Conservation (phyloP, 495 filamentous ascomycete genomes). For the Massariosphaeria phaeospora region DNA sequence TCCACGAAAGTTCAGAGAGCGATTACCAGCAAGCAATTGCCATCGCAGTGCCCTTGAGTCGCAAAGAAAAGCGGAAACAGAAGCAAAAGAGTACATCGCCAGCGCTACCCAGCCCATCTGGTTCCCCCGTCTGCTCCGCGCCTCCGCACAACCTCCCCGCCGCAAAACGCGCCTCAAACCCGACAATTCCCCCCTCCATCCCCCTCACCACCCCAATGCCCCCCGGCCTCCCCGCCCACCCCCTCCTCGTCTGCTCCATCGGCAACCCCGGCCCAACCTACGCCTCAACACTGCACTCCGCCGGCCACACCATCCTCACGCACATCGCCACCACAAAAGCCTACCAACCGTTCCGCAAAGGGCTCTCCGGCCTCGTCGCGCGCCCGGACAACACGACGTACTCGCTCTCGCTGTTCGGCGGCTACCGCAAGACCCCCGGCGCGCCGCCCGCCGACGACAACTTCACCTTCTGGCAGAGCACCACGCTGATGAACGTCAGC, state of each 20-base stretch:
- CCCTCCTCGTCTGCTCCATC: constrained; percentile 65
- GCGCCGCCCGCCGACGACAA: constrained; percentile 34
- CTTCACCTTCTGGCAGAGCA: constrained; percentile 64
- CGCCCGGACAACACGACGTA: background rate
- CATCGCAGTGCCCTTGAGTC: background rate
- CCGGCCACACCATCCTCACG: constrained; percentile 65
- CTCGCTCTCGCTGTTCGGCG: background rate
- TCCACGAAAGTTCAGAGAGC: background rate
- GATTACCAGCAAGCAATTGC: constrained; percentile 2
- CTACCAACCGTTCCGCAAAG: constrained; percentile 45
- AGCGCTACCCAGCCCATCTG: background rate
- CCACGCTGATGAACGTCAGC: constrained; percentile 67
- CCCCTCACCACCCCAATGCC: constrained; percentile 15
- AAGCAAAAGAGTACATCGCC: too few relatives aligned
- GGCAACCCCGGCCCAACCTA: constrained; percentile 62
- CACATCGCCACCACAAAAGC: constrained; percentile 32
- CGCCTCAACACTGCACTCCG: constrained; percentile 69
- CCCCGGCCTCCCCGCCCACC: constrained; percentile 8
- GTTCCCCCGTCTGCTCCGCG: too few relatives aligned
- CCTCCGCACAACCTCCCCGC: background rate
- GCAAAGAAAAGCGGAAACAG: constrained; percentile 16
- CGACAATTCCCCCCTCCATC: background rate
- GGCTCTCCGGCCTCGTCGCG: constrained; percentile 31
- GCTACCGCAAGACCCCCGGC: background rate
- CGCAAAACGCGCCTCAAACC: background rate